These are phyloP conservation scores for Pinus tabuliformis DNA, from an alignment of 75 land plant genomes.

Conservation along the genomic window DNA sequence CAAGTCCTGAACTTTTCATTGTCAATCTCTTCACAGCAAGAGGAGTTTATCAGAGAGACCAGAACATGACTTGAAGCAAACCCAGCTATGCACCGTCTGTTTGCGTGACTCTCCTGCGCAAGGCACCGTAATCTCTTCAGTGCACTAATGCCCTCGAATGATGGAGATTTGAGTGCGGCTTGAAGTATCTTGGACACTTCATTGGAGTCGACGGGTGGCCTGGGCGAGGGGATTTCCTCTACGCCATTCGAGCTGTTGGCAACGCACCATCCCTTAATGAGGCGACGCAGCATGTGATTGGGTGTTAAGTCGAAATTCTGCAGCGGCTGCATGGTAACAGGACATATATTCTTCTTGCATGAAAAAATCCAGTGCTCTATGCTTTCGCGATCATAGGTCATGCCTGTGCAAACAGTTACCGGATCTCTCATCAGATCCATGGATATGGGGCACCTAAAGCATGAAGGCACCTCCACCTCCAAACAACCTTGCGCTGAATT, in stretches of 20 bases:
- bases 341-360: constrained; percentile 35
- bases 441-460: constrained; percentile 64
- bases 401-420: constrained; percentile 60
- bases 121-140: constrained; percentile 32
- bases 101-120: constrained; percentile 44
- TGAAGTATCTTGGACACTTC: background rate
- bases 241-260: constrained; percentile 28
- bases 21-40: background rate
- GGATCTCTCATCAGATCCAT: constrained; percentile 72
- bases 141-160: background rate
- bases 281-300: constrained; percentile 45
- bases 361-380: constrained; percentile 53
- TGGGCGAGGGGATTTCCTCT: constrained; percentile 43
- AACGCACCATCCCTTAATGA: constrained; percentile 54
- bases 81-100: constrained; percentile 24
- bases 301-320: constrained; percentile 34
- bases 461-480: constrained; percentile 2
- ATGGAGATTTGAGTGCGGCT: background rate
- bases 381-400: constrained; percentile 58
- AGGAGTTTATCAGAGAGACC: constrained; percentile 2
- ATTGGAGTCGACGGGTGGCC: constrained; percentile 16
- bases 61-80: constrained; percentile 28
- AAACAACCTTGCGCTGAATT: background rate
- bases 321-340: constrained; percentile 41
- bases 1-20: background rate